Conservation (phyloP, 371 early-diverging fungal genomes). For the Mortierella sp. region DNA sequence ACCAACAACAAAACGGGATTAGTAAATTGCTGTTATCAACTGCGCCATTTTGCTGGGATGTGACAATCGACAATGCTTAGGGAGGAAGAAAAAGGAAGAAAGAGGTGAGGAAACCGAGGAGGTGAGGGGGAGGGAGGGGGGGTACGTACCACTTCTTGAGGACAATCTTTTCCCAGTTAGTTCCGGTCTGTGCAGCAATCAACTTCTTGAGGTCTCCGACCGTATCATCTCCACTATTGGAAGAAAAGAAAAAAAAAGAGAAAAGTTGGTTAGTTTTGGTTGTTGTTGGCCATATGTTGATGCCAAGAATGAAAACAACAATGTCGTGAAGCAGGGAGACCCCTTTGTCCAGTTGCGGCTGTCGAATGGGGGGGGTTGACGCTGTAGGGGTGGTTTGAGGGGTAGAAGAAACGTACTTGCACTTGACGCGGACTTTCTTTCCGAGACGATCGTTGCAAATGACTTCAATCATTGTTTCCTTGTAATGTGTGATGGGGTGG, state of each 20-base stretch:
- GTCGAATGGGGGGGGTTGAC: background rate
- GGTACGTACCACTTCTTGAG: slow-evolving; percentile 88
- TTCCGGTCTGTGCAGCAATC: slow-evolving; percentile 95
- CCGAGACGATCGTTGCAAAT: slow-evolving; percentile 93
- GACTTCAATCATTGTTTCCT: slow-evolving; percentile 73
- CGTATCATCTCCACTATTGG: slow-evolving; percentile 84
- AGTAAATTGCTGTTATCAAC: background rate
- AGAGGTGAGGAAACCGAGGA: no score
- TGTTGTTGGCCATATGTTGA: background rate
- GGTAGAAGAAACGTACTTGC: slow-evolving; percentile 72
- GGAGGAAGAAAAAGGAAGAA: background rate
- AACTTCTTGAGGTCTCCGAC: slow-evolving; percentile 93
- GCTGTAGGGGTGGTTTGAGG: background rate
- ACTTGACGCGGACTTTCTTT: slow-evolving; percentile 94
- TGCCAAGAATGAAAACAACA: background rate
- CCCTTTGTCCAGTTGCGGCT: no score
- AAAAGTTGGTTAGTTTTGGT: background rate
- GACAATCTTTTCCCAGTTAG: slow-evolving; percentile 90
- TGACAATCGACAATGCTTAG: no score
- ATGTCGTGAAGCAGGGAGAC: no score
- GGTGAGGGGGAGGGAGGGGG: background rate
- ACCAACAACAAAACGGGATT: background rate
- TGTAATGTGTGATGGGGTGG: background rate
- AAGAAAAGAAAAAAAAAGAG: background rate
- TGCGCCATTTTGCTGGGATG: no score